Base-by-base conservation (phyloP, 2,329 filamentous ascomycete species). In the Sphaerulina populicola region DNA sequence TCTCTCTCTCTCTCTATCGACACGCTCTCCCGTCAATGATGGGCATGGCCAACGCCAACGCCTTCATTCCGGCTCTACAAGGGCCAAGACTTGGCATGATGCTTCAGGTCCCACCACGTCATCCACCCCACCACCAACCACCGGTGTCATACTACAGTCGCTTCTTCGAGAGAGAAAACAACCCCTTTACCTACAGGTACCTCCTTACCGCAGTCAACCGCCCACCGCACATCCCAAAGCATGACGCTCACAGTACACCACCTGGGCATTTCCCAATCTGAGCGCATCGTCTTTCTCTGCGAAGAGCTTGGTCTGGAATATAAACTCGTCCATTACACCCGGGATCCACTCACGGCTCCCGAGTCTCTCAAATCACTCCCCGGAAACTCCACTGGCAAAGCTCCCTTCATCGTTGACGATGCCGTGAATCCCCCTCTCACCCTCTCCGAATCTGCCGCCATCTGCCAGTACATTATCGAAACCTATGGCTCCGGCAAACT, bases 261-360 rank as follows among this genome's bases (percentile, higher is more conserved):
- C 47, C 52, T 63, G 6, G 36, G 58, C 1, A 55, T 71, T 61
- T 80, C 78, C 7, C 79, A 83, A 61, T 81, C 80, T 15, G 81
- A 84, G 63, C 77, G 81, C 33, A 73, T 83, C 38, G 66, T 76
- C 59, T 84, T 78, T 74, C 74, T 84, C 35, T 77, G 78, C 62
- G 81, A 85, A 64, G 82, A 85, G 62, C 75, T 85, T 18, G 64
- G 66, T 40, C 66, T 85, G 46, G 63, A 71, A 2, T 83, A 84
- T 62, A 62, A 68, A 0, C 64, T 78, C 11, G 67, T 68, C 44
- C 63, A 66, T 29, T 71, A 78, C 68, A 57, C 69, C 38, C 73
- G 75, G 41, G 62, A 62, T 21, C 74, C 79, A 57, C 14, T 64
- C 18, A 48, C 61, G 9, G 38, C 56, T 6, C 54, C 56, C 14